Evolutionary conservation across 352 stramenopile species (phyloP), one percentile per base, ranked within the genome.

Genomic region (Chrysophaeum taylorii): DNA sequence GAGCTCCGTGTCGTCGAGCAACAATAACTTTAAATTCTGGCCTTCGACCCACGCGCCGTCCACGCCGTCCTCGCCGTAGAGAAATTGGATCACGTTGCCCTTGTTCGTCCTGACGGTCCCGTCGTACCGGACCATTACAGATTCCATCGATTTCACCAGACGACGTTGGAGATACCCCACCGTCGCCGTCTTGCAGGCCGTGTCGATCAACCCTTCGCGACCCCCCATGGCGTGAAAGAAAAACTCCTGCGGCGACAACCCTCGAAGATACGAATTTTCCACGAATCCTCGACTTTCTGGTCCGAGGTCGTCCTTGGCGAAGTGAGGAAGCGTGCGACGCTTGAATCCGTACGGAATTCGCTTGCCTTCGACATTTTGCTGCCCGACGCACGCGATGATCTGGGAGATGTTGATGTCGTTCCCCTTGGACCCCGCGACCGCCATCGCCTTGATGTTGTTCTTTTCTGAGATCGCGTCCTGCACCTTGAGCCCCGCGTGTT

Each of bases 341-440:
- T 97, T 74, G 75, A 98, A 98, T 14, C 93, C 93, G 76, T 98
- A 98, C 31, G 91, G 92, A 76, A 98, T 98, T 73, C 94, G 89
- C 79, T 97, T 96, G 66, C 94, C 90, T 89, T 97, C 92, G 50
- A 98, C 92, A 79, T 98, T 98, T 78, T 98, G 94, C 74, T 98
- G 94, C 43, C 94, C 94, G 35, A 98, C 93, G 81, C 92, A 98
- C 70, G 94, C 95, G 84, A 98, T 98, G 88, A 99, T 99, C 84
- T 99, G 96, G 45, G 93, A 98, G 75, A 99, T 98, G 80, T 99
- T 99, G 77, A 98, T 97, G 77, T 97, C 97, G 15, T 89, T 97
- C 69, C 96, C 96, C 86, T 99, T 99, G 42, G 91, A 98, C 68
- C 96, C 96, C n/a, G 92, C 94, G 60, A 90, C 96, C 62, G 98